Conservation (phyloP, 139 green algal species). For the Auxenochlorella protothecoides region DNA sequence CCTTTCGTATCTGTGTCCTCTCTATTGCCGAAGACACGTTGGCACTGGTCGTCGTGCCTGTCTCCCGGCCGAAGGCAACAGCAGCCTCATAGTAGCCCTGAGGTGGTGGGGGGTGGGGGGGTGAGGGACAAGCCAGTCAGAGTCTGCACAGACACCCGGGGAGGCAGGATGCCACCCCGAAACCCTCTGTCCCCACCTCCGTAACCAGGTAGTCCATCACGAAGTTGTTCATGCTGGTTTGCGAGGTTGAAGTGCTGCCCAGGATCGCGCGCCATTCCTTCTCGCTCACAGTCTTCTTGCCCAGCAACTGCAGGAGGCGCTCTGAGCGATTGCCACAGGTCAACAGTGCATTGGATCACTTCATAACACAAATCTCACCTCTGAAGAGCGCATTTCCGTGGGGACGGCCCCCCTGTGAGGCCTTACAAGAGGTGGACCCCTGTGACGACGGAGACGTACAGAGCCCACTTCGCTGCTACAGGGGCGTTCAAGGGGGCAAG, state of each 20-base stretch:
- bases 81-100: slow-evolving; percentile 92
- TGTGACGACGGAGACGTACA: no score
- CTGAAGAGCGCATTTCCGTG: no score
- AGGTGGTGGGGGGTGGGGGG: background rate
- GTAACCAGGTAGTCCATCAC: slow-evolving; percentile 96
- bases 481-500: no score
- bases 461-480: no score
- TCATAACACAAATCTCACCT: no score
- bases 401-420: no score
- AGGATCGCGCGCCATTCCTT: slow-evolving; percentile 34
- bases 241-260: background rate
- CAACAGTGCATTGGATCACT: no score
- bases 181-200: slow-evolving; percentile 49
- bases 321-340: no score
- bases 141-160: no score
- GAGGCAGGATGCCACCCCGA: no score
- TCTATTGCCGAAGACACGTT: slow-evolving; percentile 75
- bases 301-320: background rate
- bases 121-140: background rate
- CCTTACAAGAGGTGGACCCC: no score
- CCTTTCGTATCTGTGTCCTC: slow-evolving; percentile 79
- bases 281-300: slow-evolving; percentile 43
- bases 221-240: slow-evolving; percentile 67
- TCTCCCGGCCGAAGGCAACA: slow-evolving; percentile 71
- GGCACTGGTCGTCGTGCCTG: slow-evolving; percentile 52